Evolutionary conservation across 1,139 yeast species (phyloP), one percentile per base, ranked within the genome.

Genomic region (Meyerozyma guilliermondii): DNA sequence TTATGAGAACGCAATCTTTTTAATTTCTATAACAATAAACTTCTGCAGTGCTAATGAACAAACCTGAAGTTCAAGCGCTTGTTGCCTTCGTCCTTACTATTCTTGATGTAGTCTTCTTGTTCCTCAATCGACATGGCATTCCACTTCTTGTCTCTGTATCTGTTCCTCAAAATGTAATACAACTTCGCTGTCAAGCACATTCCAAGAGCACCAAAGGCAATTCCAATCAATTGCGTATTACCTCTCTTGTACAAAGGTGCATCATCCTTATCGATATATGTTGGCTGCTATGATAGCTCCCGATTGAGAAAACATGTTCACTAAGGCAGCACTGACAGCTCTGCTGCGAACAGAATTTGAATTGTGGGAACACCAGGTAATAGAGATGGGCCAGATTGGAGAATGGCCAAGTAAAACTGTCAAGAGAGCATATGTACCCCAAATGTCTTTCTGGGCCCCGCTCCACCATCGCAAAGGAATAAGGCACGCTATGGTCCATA

Each of bases 41-140:
- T n/a, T n/a, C n/a, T n/a, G 28, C 33, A 20, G 34, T 30, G 13
- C 16, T 43, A 52, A 40, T 53, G 48, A 9, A 46, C 57, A 47
- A 68, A 69, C 38, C 59, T 57, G 46, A 80, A 81, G 53, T 82
- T 83, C 36, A 81, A 60, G 31, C 86, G 60, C 54, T 71, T 70
- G 49, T 76, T 78, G 10, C 87, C 87, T 38, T 58, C 60, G 50
- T 80, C 82, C 0, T 54, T 63, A 6, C 80, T 71, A 11, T 54
- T 65, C 5, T 48, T 46, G 28, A 69, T 53, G 52, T 82, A 82
- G 11, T 65, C 53, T 7, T 62, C 65, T 50, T 66, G 66, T 50
- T 81, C 80, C 18, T 76, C 78, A 1, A 50, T 54, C 3, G 74
- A 55, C 76, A 80, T 57, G 3, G 59, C 52, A 42, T 59, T 52